These are phyloP conservation scores for Daldinia sp. DNA, from an alignment of 2,329 filamentous ascomycete species.

Conservation along the genomic window DNA sequence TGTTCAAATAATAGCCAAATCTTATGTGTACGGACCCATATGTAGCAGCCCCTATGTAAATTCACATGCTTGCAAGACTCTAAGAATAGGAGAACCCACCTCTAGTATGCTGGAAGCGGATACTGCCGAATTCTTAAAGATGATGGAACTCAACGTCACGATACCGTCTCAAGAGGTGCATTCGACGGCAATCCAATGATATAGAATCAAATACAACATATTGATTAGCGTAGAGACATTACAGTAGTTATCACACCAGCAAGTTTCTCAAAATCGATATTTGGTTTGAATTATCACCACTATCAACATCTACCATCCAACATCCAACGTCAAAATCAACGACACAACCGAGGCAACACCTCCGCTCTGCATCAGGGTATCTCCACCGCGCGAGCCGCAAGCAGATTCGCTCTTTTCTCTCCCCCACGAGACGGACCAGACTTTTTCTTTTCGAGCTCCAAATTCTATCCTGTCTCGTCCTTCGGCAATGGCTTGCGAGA, in stretches of 20 bases:
- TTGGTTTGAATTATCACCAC: not conserved
- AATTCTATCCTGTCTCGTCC: not conserved
- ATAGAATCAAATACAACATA: too few relatives aligned
- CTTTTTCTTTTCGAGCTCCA: not conserved
- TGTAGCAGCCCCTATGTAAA: too few relatives aligned
- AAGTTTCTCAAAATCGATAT: not conserved
- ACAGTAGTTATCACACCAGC: not conserved
- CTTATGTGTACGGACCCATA: too few relatives aligned
- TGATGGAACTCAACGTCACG: too few relatives aligned
- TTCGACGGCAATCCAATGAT: too few relatives aligned
- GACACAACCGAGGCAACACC: constrained; percentile 5
- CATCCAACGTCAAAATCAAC: not conserved
- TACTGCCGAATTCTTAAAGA: too few relatives aligned
- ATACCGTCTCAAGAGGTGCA: too few relatives aligned
- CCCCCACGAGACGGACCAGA: not conserved
- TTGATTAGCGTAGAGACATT: not conserved
- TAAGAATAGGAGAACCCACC: too few relatives aligned
- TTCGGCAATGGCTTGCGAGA: not conserved
- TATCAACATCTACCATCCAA: constrained; percentile 1
- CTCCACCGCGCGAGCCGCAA: constrained; percentile 3
- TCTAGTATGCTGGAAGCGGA: too few relatives aligned
- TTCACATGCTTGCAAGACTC: too few relatives aligned
- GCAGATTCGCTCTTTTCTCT: not conserved
- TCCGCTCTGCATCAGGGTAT: constrained; percentile 16
- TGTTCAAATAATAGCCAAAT: too few relatives aligned